Evolutionary conservation across 768 basidiomycete species (phyloP), one percentile per base, ranked within the genome.

Genomic region (Trametes cingulata): DNA sequence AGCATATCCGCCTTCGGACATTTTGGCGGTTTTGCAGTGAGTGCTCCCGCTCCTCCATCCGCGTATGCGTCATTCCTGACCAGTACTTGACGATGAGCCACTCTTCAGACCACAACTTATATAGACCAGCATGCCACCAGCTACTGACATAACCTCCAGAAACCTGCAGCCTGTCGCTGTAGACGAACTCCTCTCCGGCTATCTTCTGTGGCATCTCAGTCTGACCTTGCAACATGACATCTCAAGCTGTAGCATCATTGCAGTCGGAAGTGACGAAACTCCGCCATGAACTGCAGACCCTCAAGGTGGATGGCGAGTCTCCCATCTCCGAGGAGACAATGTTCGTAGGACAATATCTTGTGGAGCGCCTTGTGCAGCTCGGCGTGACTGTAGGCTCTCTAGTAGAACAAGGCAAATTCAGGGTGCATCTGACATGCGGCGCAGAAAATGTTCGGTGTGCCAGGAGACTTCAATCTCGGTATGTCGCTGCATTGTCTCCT

Each of bases 391-490:
- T 86, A 71, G 20, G 78, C 59, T n/a, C 22, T 24, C 1, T n/a
- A 33, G 36, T 6, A 12, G 15, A 10, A 37, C 9, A 22, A 42
- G 39, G 13, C 9, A 50, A n/a, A 29, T 7, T 33, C 3, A 19
- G 14, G 51, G 7, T 47, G 20, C 13, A 14, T n/a, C 25, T n/a
- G 15, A 45, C 33, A 17, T 15, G n/a, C 27, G 49, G 58, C 69
- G 42, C 70, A 93, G 90, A 80, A 83, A 46, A 81, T 93, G 77
- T 93, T 94, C 56, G 92, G 91, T 17, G 81, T 93, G 0, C 92
- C 92, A 0, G 92, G 92, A n/a, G 91, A 93, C 72, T 93, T 91
- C 64, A 92, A 92, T 70, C 82, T 93, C 42, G 87, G 78, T 76
- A 65, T 7, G 75, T 60, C 15, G n/a, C 13, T 9, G 29, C 1